Evolutionary conservation across 495 filamentous ascomycete species (phyloP).

Genomic region (Thozetella sp.): DNA sequence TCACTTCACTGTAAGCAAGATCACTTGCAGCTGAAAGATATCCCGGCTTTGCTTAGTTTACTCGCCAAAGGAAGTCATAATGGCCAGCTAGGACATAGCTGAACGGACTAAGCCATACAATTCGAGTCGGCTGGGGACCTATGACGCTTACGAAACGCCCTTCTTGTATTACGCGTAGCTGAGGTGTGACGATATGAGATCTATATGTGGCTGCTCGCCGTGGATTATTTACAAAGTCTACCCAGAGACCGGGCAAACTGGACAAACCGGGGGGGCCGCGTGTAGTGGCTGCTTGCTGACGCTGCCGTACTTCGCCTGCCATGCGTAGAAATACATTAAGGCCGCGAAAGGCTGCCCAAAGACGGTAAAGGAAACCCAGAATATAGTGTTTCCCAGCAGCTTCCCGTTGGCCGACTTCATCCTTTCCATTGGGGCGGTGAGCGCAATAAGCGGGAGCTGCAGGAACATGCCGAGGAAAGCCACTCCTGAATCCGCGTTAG

Average conservation of each 20-base stretch:
- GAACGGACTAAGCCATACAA: too few species aligned
- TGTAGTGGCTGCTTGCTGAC: conserved; percentile 33
- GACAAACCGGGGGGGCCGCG: background rate
- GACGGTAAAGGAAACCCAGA: conserved; percentile 94
- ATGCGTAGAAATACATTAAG: conserved; percentile 93
- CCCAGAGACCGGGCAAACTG: background rate
- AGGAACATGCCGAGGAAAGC: conserved; percentile 93
- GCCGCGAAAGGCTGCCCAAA: conserved; percentile 92
- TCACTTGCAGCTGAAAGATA: too few species aligned
- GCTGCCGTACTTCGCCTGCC: conserved; percentile 96
- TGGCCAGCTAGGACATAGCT: too few species aligned
- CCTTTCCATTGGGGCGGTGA: conserved; percentile 78
- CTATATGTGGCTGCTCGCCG: too few species aligned
- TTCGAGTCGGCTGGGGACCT: too few species aligned
- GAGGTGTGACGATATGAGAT: too few species aligned
- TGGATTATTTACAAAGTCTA: too few species aligned
- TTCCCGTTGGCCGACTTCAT: conserved; percentile 72
- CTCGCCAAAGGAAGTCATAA: too few species aligned
- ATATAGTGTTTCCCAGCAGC: conserved; percentile 86
- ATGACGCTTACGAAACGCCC: too few species aligned
- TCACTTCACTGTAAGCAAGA: too few species aligned
- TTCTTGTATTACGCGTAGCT: too few species aligned
- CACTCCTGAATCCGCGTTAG: conserved; percentile 58
- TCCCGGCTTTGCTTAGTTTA: too few species aligned
- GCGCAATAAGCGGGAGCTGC: conserved; percentile 83